Conservation (phyloP, 305 asterid genomes). For the Fraxinus sp. region DNA sequence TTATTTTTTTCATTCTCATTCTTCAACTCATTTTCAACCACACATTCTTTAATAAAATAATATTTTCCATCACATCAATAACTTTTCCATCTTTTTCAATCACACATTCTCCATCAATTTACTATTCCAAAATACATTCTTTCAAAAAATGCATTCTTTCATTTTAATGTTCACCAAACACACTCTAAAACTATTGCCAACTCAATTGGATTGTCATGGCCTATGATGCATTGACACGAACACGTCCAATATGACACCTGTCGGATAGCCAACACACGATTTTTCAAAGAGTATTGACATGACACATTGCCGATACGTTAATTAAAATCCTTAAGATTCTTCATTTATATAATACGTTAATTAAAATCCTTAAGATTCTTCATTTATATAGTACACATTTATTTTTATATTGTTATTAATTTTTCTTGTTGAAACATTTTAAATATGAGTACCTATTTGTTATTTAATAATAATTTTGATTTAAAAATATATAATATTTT, state of each 20-base stretch:
- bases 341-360: background rate
- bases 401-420: background rate
- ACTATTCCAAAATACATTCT: too few relatives aligned
- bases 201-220: background rate
- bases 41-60: too few relatives aligned
- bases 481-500: too few relatives aligned
- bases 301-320: background rate
- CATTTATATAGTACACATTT: too few relatives aligned
- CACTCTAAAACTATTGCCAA: background rate
- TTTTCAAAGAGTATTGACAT: background rate
- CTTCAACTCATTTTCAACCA: too few relatives aligned
- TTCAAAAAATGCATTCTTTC: too few relatives aligned
- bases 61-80: too few relatives aligned
- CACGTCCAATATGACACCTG: background rate
- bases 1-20: too few relatives aligned
- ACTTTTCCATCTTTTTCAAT: too few relatives aligned
- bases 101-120: too few relatives aligned
- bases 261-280: background rate
- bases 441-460: background rate
- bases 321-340: background rate
- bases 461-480: background rate
- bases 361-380: too few relatives aligned
- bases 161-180: too few relatives aligned
- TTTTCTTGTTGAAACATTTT: background rate
- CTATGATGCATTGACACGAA: background rate